Base-by-base conservation (phyloP, 1,284 basidiomycete genomes). In the Ustilago curta region DNA sequence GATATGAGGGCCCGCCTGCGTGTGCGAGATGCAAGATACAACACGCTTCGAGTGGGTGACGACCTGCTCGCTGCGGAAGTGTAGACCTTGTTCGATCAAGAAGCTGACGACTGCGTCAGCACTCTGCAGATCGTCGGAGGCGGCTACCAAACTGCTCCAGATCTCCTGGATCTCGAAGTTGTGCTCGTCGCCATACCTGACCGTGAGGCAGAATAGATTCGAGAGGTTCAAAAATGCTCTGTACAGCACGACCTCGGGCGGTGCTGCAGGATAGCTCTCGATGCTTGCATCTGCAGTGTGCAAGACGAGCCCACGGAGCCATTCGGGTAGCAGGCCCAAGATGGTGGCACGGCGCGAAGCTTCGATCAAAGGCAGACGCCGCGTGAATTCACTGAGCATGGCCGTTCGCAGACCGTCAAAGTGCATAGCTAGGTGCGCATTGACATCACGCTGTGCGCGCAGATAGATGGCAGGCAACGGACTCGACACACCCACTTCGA, bases 81-180 rank as follows among this genome's bases (percentile, higher is more conserved):
- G 92, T 59, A 92, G 90, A 0, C 93, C 92, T 79, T 97, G 93
- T 74, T 95, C 93, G 47, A 97, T 88, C 4, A 97, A 86, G 85
- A 95, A 97, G 48, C 91, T 90, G 58, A 93, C 88, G 21, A 94
- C 88, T 0, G 92, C 92, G 68, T 91, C 91, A 0, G 92, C 92
- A 77, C 95, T 95, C 86, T 56, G 92, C 37, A 66, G 23, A 39
- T 72, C 59, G 12, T 73, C 70, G n/a, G 62, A 64, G n/a, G 63
- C 70, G n/a, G 65, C 70, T 90, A 93, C 91, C 4, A 95, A 86
- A 60, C 90, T 90, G 19, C 88, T 88, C 91, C 95, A 95, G 19
- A 96, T 88, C 1, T 90, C 89, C n/a, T 91, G 88, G 37, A 97
- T 88, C 81, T 95, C 93, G 76, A 94, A 92, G 1, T 92, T 89